Base-by-base conservation (phyloP, 306 rosid species). In the Pachyrhizus erosus region DNA sequence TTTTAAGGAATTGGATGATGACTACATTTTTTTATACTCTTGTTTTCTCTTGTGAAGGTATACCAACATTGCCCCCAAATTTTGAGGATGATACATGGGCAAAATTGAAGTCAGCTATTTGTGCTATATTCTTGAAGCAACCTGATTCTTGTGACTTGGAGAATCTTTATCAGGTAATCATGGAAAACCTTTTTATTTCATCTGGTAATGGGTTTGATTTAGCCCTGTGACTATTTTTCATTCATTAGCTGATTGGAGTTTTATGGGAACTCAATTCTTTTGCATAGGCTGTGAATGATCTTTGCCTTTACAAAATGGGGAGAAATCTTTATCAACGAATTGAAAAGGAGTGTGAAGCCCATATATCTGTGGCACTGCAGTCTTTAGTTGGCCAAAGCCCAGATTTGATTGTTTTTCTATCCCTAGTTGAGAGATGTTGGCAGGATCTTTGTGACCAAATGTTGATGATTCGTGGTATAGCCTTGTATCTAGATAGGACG, bases 1-100 rank as follows among this genome's bases (percentile, higher is more conserved):
- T 49, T 49, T 17, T 49, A 15, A 49, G 5, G 9, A 5, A 49
- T 49, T n/a, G 73, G 74, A 55, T 65, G 72, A 67, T 73, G 49
- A 4, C 80, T 74, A 52, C 73, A 52, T 75, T 29, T 42, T 64
- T 71, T 79, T 34, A 42, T 65, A 64, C 75, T 31, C 76, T 52
- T 5, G 72, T 83, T 78, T 72, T 39, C 65, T 57, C 77, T 58
- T 74, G 49, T 87, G 84, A 80, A 96, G 99, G 78, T 49, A 92
- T 91, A 79, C 99, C 99, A 27, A 91, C 89, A 11, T 70, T 92
- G 42, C 97, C 99, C 55, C 34, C 81, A 9, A 91, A 93, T 88
- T 92, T 96, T 84, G 99, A 96, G 88, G 98, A 93, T 90, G 91
- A 87, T 74, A 96, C 97, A 81, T 96, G 99, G 99, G 96, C 92